Evolutionary conservation across 495 filamentous ascomycete species (phyloP), one percentile per base, ranked within the genome.

Genomic region (Stereocaulon alpinum): DNA sequence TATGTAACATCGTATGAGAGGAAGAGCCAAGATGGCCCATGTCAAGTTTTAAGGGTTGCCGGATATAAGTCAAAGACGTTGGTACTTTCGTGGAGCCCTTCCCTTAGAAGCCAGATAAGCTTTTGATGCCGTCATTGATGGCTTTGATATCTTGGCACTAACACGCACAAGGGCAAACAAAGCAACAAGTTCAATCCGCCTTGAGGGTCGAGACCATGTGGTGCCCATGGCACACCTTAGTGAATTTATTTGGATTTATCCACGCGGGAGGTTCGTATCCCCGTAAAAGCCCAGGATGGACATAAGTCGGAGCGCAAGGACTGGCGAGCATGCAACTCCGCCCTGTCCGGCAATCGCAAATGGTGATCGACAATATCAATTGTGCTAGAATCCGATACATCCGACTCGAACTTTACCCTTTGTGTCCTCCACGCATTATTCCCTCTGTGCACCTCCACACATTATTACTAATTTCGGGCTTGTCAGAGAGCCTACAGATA

Each of bases 361-460:
- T 6, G 7, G 49, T 52, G 49, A 52, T 52, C 29, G 49, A 52
- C 49, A 52, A 18, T 18, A 24, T 18, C n/a, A 14, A 52, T 11
- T 7, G 49, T 52, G 49, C 49, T 6, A 32, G 49, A 34, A 52
- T 52, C 49, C 49, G 49, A 30, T 52, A 52, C 49, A 27, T 52
- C 29, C 49, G 49, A 50, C n/a, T 11, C 0, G 47, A 50, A 50
- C 24, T 30, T 7, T 32, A 30, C 29, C 30, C 24, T 18, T 18
- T 32, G 17, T 18, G 7, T 29, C 24, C 24, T 24, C 24, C 24
- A 24, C 24, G 24, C 24, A 24, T 24, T 24, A 24, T 1, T 24
- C 1, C 24, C 24, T 24, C 24, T 24, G 24, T 1, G 3, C 1
- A 24, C 24, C 3, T 24, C 24, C 24, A 52, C 29, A 30, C 34